Evolutionary conservation across 192 early-diverging fungal species (phyloP).

Genomic region (Entomortierella chlamydospora): DNA sequence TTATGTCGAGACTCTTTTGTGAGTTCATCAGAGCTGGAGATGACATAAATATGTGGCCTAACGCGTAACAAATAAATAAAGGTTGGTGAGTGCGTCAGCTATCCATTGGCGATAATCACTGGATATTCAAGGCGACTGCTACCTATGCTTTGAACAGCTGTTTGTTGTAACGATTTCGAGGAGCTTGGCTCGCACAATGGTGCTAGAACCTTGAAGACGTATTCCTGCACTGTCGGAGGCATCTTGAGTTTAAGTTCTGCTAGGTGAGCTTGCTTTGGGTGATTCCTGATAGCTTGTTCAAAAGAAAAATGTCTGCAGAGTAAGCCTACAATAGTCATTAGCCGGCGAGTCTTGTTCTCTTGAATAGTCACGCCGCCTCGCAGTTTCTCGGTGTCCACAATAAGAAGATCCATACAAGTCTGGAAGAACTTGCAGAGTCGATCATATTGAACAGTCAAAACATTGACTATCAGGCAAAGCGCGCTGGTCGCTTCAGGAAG

Average conservation of each 20-base stretch:
- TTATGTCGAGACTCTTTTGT: slow-evolving; percentile 63
- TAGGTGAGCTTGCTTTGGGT: slow-evolving; percentile 33
- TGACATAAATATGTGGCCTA: slow-evolving; percentile 79
- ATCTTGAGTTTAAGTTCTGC: slow-evolving; percentile 35
- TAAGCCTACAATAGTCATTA: slow-evolving; percentile 80
- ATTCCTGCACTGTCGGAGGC: slow-evolving; percentile 15
- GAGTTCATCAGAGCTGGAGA: slow-evolving; percentile 75
- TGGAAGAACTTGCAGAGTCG: slow-evolving; percentile 42
- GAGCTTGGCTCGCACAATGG: slow-evolving; percentile 11
- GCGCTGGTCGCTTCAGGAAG: slow-evolving; percentile 56
- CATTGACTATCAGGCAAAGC: slow-evolving; percentile 79
- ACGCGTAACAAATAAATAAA: too few relatives aligned
- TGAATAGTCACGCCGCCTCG: slow-evolving; percentile 58
- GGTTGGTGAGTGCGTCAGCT: too few relatives aligned
- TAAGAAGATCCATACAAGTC: slow-evolving; percentile 27
- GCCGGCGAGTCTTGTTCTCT: slow-evolving; percentile 62
- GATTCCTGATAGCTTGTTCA: slow-evolving; percentile 51
- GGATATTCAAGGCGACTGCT: not conserved
- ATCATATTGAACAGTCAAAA: slow-evolving; percentile 70
- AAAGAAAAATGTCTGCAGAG: slow-evolving; percentile 86
- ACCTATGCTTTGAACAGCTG: slow-evolving; percentile 70
- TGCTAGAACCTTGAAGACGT: slow-evolving; percentile 18
- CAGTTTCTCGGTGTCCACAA: slow-evolving; percentile 63
- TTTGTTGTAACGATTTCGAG: slow-evolving; percentile 59
- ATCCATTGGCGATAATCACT: too few relatives aligned